Conservation (phyloP, 495 filamentous ascomycete species). For the Penicillium subrubescens region DNA sequence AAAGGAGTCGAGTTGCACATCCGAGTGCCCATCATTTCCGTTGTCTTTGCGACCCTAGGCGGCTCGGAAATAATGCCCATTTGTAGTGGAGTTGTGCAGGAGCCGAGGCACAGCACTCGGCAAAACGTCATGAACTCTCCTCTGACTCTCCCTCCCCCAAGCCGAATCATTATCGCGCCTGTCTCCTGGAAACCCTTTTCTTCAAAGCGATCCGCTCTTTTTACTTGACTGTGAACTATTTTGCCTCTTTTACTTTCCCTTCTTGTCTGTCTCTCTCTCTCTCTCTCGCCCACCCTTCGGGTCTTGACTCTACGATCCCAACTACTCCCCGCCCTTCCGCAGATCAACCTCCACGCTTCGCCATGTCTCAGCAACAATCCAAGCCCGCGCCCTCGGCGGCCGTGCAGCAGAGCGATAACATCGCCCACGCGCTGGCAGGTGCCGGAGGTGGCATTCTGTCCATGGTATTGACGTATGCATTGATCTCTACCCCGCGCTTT, state of each 20-base stretch:
- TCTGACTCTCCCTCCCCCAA: slow-evolving; percentile 17
- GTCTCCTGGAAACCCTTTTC: slow-evolving; percentile 16
- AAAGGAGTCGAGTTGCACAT: background rate
- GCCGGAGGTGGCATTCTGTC: slow-evolving; percentile 91
- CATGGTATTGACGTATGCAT: slow-evolving; percentile 86
- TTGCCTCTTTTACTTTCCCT: background rate
- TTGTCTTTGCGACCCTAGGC: background rate
- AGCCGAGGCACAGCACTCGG: slow-evolving; percentile 48
- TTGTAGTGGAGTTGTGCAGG: slow-evolving; percentile 21
- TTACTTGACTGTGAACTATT: background rate
- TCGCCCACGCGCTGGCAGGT: slow-evolving; percentile 85
- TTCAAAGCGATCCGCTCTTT: slow-evolving; percentile 20
- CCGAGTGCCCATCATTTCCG: background rate
- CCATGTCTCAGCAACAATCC: slow-evolving; percentile 44
- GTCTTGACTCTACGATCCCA: background rate
- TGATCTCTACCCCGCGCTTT: slow-evolving; percentile 16
- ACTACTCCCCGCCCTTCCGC: background rate
- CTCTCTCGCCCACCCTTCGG: background rate
- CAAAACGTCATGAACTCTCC: slow-evolving; percentile 48
- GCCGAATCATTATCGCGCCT: slow-evolving; percentile 42
- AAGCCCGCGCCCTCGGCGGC: slow-evolving; percentile 49
- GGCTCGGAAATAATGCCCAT: slow-evolving; percentile 19
- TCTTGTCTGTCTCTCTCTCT: background rate
- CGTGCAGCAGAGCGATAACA: slow-evolving; percentile 81
- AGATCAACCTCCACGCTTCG: slow-evolving; percentile 4